A percentile compares a stretch with the other conserved stretches of the same genome.
phyloP scores from a whole-genome alignment of 768 basidiomycete species.

The Boletellus ananas region DNA sequence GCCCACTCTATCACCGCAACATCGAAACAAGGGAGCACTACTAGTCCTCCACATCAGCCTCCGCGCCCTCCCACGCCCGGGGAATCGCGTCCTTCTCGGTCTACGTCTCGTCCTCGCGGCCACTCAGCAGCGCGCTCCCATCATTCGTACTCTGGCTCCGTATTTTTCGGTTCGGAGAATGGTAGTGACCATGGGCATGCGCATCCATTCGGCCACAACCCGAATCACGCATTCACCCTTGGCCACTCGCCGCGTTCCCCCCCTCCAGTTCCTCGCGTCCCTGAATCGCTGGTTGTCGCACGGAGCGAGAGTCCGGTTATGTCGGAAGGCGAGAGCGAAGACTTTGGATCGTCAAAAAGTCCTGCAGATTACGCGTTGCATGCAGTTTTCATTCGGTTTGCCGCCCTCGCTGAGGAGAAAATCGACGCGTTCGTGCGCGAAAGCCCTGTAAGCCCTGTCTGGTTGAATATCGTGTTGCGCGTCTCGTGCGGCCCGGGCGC shows the following conservation, averaged over 20 bases:
- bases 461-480: not conserved
- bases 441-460: constrained; percentile 50
- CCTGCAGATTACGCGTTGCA: constrained; percentile 88
- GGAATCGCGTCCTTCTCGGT: constrained; percentile 33
- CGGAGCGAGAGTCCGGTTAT: constrained; percentile 50
- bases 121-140: constrained; percentile 67
- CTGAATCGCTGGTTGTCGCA: constrained; percentile 50
- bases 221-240: constrained; percentile 22
- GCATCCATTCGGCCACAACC: constrained; percentile 31
- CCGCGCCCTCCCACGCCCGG: constrained; percentile 59
- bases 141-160: constrained; percentile 74
- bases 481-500: not conserved
- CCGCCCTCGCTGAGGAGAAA: constrained; percentile 72
- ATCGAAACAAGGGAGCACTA: constrained; percentile 38
- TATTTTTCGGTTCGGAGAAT: constrained; percentile 64
- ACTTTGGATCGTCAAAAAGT: constrained; percentile 65
- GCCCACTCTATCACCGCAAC: constrained; percentile 42
- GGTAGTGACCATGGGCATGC: constrained; percentile 65
- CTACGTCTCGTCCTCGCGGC: constrained; percentile 47
- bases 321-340: constrained; percentile 64
- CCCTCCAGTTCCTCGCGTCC: constrained; percentile 77
- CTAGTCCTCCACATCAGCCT: constrained; percentile 46
- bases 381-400: constrained; percentile 85
- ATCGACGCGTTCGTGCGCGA: constrained; percentile 72
- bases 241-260: constrained; percentile 48